phyloP scores from a whole-genome alignment of 305 asterid species.

The Caryopteris hybrid region DNA sequence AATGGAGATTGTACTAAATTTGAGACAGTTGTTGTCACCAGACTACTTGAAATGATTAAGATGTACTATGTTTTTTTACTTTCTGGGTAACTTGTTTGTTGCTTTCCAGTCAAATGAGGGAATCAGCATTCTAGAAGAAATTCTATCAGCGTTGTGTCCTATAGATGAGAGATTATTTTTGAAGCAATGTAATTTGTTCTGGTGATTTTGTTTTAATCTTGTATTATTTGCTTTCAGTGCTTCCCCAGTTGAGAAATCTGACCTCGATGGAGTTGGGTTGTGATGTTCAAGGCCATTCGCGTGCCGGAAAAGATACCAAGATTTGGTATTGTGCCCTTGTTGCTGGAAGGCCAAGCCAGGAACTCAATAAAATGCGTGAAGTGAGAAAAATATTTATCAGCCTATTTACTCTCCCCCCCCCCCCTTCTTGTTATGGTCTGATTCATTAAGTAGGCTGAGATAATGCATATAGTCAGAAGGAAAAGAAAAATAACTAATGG shows the following conservation, averaged over 20 bases:
- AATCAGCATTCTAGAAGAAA: background rate
- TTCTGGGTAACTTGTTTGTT: background rate
- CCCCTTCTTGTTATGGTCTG: too few relatives aligned
- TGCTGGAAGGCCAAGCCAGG: constrained; percentile 87
- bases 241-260: constrained; percentile 88
- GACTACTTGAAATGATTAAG: background rate
- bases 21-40: background rate
- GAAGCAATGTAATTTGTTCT: background rate
- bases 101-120: background rate
- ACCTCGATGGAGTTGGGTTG: constrained; percentile 90
- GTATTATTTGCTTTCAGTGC: constrained; percentile 53
- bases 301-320: constrained; percentile 74
- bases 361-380: constrained; percentile 89
- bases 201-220: constrained; percentile 14
- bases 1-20: background rate
- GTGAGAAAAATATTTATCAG: constrained; percentile 37
- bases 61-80: background rate
- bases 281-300: constrained; percentile 79
- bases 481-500: background rate
- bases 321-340: constrained; percentile 94
- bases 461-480: too few relatives aligned
- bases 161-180: background rate
- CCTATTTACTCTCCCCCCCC: background rate
- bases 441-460: too few relatives aligned
- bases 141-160: background rate